Conservation (phyloP, 495 filamentous ascomycete genomes). For the Aspergillus funiculosus region DNA sequence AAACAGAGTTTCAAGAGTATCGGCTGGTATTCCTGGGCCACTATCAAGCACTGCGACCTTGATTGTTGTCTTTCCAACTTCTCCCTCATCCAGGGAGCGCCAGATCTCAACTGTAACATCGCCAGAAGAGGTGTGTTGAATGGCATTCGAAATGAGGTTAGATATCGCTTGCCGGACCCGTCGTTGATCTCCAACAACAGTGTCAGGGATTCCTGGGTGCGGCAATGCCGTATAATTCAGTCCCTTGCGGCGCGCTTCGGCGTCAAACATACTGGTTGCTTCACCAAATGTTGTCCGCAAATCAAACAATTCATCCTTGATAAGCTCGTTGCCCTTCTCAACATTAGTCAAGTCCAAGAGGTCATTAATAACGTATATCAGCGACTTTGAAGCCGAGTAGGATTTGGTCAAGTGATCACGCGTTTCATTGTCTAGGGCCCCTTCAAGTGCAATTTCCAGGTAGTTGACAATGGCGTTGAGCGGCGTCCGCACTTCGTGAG, state of each 20-base stretch:
- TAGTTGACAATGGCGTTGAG: conserved; percentile 97
- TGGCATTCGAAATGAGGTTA: conserved; percentile 80
- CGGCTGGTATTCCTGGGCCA: conserved; percentile 68
- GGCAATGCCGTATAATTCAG: conserved; percentile 62
- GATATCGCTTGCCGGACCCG: conserved; percentile 73
- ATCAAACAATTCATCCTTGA: conserved; percentile 80
- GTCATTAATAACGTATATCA: conserved; percentile 96
- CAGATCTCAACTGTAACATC: conserved; percentile 64
- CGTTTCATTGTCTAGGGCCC: conserved; percentile 72
- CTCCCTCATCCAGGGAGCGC: conserved; percentile 35
- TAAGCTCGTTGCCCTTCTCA: conserved; percentile 72
- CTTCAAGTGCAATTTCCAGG: conserved; percentile 88
- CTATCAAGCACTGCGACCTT: conserved; percentile 76
- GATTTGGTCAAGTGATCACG: conserved; percentile 73
- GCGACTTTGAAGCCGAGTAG: conserved; percentile 87
- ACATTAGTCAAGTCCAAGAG: conserved; percentile 86
- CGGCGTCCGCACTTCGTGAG: conserved; percentile 91
- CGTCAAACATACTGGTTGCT: conserved; percentile 66
- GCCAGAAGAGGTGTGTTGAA: conserved; percentile 72
- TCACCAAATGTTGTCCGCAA: conserved; percentile 66
- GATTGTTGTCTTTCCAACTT: conserved; percentile 48
- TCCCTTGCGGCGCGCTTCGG: conserved; percentile 69
- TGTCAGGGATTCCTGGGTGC: conserved; percentile 60
- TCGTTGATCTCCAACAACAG: conserved; percentile 74
- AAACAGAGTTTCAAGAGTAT: conserved; percentile 72